Conservation (phyloP, 164 flowering plant genomes). For the Amborella trichopoda region DNA sequence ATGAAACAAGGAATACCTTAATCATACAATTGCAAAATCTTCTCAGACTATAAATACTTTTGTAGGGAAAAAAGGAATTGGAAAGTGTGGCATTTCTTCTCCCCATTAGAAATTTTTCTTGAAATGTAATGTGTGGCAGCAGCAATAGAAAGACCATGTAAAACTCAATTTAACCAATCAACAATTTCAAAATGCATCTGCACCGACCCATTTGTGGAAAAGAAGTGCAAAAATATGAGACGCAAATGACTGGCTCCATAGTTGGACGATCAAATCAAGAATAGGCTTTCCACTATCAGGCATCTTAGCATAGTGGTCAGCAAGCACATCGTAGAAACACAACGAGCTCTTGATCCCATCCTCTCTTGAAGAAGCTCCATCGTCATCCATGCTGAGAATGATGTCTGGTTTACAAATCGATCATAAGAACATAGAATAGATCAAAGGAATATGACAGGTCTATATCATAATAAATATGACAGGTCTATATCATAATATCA, state of each 20-base stretch:
- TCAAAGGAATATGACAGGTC: background rate
- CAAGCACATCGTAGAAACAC: conserved; percentile 85
- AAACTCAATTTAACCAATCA: no score
- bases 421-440: background rate
- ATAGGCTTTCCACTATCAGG: conserved; percentile 61
- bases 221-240: conserved; percentile 84
- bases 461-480: background rate
- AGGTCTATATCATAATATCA: background rate
- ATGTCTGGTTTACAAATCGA: conserved; percentile 47
- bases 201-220: conserved; percentile 95
- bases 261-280: conserved; percentile 80
- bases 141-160: no score
- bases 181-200: background rate
- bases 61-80: no score
- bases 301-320: conserved; percentile 63
- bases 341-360: conserved; percentile 24
- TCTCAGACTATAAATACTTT: no score
- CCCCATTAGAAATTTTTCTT: no score
- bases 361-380: conserved; percentile 28
- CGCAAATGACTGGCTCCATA: conserved; percentile 98
- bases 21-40: no score
- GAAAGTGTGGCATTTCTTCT: no score
- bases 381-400: conserved; percentile 47
- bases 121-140: no score
- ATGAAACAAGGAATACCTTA: no score